These are phyloP conservation scores for Spathaspora sp. DNA, from an alignment of 1,139 yeast species.

Conservation along the genomic window DNA sequence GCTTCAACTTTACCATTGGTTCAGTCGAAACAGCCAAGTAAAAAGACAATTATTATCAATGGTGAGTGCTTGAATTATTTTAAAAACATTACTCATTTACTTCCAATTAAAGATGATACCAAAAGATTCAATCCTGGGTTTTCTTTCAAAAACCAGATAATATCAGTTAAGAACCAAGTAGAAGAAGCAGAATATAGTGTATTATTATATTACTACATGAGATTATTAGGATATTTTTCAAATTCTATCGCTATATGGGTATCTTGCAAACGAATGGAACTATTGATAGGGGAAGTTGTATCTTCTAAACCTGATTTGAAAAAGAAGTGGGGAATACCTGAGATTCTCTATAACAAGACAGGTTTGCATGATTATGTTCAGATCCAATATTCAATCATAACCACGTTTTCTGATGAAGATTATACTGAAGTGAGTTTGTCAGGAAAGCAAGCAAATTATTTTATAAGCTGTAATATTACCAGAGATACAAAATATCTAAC, in stretches of 20 bases:
- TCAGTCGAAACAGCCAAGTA: neutral
- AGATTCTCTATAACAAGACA: constrained; percentile 7
- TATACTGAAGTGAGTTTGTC: constrained; percentile 3
- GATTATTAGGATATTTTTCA: constrained; percentile 44
- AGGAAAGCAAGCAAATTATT: constrained; percentile 9
- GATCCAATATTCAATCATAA: constrained; percentile 10
- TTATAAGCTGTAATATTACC: constrained; percentile 3
- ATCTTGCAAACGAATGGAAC: constrained; percentile 37
- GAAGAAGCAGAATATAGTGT: constrained; percentile 59
- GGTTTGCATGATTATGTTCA: constrained; percentile 8
- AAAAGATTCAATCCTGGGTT: constrained; percentile 43
- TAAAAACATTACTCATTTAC: neutral
- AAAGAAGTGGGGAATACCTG: constrained; percentile 6
- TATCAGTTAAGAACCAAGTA: constrained; percentile 29
- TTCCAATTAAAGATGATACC: neutral
- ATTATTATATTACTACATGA: constrained; percentile 47
- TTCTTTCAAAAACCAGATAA: constrained; percentile 31
- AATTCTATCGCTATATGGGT: constrained; percentile 41
- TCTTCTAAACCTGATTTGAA: constrained; percentile 5
- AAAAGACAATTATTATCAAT: constrained; percentile 4
- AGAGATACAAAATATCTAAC: constrained; percentile 3
- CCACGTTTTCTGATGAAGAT: constrained; percentile 7
- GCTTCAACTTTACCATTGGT: neutral
- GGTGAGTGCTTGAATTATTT: constrained; percentile 5
- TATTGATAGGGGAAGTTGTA: constrained; percentile 24